phyloP scores from a whole-genome alignment of 192 early-diverging fungal genomes.

The Mortierella alpina region DNA sequence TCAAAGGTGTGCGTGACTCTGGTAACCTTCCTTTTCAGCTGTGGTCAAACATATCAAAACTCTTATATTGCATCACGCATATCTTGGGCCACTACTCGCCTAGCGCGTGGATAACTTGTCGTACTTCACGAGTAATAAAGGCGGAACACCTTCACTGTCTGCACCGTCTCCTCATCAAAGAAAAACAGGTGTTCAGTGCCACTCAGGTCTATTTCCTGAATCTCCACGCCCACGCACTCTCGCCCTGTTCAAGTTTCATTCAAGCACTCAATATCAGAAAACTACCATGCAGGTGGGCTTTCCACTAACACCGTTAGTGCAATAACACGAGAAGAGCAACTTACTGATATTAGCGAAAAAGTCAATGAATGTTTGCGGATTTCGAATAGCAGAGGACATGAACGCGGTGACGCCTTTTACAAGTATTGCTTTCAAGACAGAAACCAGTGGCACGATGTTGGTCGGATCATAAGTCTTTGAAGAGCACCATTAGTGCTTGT shows the following conservation, averaged over 20 bases:
- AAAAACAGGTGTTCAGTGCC: slow-evolving; percentile 39
- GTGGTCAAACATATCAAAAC: neutral
- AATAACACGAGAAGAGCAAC: neutral
- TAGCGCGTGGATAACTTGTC: too few relatives aligned
- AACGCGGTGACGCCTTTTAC: slow-evolving; percentile 37
- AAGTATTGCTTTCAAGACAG: slow-evolving; percentile 38
- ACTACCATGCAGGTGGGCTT: neutral
- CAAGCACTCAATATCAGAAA: neutral
- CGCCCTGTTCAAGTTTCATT: slow-evolving; percentile 5
- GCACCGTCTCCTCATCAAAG: slow-evolving; percentile 45
- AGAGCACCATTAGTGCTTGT: neutral
- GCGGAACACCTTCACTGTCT: slow-evolving; percentile 47
- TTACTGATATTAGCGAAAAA: slow-evolving; percentile 47
- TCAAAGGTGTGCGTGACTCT: slow-evolving; percentile 60
- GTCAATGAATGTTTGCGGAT: slow-evolving; percentile 46
- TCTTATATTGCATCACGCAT: too few relatives aligned
- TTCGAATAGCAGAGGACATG: slow-evolving; percentile 52
- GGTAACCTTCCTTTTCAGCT: slow-evolving; percentile 5
- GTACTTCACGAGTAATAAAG: slow-evolving; percentile 11
- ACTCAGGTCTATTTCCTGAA: slow-evolving; percentile 29
- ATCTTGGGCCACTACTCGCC: too few relatives aligned
- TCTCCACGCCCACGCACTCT: slow-evolving; percentile 34
- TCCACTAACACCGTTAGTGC: neutral
- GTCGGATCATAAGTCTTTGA: slow-evolving; percentile 47
- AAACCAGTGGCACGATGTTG: slow-evolving; percentile 36